These are phyloP conservation scores for Phytopythium cucurbitacearum DNA, from an alignment of 352 stramenopile species.

Conservation along the genomic window DNA sequence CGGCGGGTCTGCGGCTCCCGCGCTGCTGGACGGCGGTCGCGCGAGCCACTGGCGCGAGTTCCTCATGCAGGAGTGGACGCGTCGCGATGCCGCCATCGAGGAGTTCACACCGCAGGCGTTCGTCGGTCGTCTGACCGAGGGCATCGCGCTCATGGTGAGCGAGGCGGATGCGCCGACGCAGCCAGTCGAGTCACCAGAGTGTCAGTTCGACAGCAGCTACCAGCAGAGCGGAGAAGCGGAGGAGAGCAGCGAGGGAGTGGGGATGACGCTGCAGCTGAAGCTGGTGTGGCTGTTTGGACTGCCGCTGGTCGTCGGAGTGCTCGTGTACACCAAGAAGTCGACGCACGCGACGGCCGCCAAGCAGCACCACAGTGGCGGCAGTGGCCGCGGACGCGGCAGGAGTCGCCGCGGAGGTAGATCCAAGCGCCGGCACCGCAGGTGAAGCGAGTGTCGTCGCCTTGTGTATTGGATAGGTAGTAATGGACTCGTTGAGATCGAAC, in stretches of 20 bases:
- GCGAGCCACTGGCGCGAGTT: conserved; percentile 44
- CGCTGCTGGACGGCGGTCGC: neutral
- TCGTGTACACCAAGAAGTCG: conserved; percentile 11
- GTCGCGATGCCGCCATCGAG: conserved; percentile 16
- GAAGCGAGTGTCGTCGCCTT: too few species aligned
- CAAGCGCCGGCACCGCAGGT: too few species aligned
- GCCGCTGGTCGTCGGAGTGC: conserved; percentile 2
- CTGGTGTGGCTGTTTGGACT: neutral
- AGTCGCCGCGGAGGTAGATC: too few species aligned
- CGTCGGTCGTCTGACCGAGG: conserved; percentile 49
- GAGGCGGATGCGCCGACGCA: neutral
- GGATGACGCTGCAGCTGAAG: too few species aligned
- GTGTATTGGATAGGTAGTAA: too few species aligned
- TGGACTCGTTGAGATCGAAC: too few species aligned
- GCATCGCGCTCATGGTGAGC: conserved; percentile 20
- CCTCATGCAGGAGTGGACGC: conserved; percentile 47
- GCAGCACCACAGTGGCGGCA: neutral
- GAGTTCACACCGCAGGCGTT: conserved; percentile 70
- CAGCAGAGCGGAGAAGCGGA: neutral
- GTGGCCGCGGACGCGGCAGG: too few species aligned
- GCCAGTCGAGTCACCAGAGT: neutral
- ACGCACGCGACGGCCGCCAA: conserved; percentile 10
- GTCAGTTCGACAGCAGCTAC: neutral
- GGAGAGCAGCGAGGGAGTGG: neutral
- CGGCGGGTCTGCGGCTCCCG: neutral